Evolutionary conservation across 2,329 filamentous ascomycete genomes (phyloP).

Genomic region (Clonostachys sp.): DNA sequence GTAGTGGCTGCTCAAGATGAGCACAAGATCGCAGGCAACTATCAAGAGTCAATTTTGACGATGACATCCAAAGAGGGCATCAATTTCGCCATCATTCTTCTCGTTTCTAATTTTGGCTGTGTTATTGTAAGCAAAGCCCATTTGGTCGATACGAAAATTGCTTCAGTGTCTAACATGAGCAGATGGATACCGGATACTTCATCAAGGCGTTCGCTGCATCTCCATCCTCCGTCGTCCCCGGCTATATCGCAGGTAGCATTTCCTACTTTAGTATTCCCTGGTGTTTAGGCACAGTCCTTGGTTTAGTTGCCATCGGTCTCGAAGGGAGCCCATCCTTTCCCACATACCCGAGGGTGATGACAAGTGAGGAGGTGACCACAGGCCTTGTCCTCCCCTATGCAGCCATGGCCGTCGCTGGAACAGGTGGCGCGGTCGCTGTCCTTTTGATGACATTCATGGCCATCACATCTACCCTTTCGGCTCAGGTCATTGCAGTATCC

Average conservation of each 20-base stretch:
- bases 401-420: slow-evolving; percentile 64
- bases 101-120: slow-evolving; percentile 70
- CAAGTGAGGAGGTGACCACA: slow-evolving; percentile 55
- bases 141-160: no score
- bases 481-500: slow-evolving; percentile 47
- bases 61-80: slow-evolving; percentile 66
- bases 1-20: slow-evolving; percentile 52
- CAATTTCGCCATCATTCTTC: slow-evolving; percentile 84
- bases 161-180: slow-evolving; percentile 7
- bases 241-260: slow-evolving; percentile 47
- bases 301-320: slow-evolving; percentile 38
- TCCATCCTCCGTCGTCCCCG: slow-evolving; percentile 55
- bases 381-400: slow-evolving; percentile 68
- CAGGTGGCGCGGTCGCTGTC: slow-evolving; percentile 64
- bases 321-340: slow-evolving; percentile 45
- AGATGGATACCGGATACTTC: slow-evolving; percentile 49
- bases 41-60: slow-evolving; percentile 68
- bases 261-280: slow-evolving; percentile 51
- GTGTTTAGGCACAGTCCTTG: slow-evolving; percentile 45
- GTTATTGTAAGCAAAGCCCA: slow-evolving; percentile 37
- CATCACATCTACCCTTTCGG: slow-evolving; percentile 55
- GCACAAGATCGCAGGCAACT: slow-evolving; percentile 68
- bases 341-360: slow-evolving; percentile 51
- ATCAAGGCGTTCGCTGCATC: slow-evolving; percentile 85
- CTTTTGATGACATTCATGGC: slow-evolving; percentile 73